A percentile compares a stretch with the other conserved stretches of the same genome.
Conservation (phyloP, 2,329 filamentous ascomycete species). For the Monilinia fructigena region DNA sequence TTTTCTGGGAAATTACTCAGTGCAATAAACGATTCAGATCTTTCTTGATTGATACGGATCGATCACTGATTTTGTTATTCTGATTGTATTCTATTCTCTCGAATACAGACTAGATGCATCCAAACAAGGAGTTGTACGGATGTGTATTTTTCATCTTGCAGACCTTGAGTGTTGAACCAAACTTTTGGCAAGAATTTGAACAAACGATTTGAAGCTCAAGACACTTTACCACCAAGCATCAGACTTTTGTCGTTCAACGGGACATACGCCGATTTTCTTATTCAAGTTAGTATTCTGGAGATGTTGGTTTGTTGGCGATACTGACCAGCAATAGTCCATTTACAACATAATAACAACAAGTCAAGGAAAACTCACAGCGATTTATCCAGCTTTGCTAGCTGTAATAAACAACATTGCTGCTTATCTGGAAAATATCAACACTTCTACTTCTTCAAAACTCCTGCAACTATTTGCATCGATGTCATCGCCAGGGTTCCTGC, state of each 20-base stretch:
- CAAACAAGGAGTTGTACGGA: slow-evolving; percentile 88
- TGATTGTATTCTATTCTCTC: slow-evolving; percentile 88
- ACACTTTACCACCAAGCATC: slow-evolving; percentile 79
- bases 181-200: slow-evolving; percentile 92
- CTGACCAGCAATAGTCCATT: slow-evolving; percentile 64
- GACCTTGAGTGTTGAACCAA: slow-evolving; percentile 88
- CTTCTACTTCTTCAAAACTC: slow-evolving; percentile 74
- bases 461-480: slow-evolving; percentile 88
- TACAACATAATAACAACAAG: slow-evolving; percentile 88
- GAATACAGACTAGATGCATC: slow-evolving; percentile 83
- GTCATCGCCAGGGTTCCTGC: slow-evolving; percentile 87
- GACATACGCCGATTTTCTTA: slow-evolving; percentile 88
- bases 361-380: slow-evolving; percentile 83
- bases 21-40: slow-evolving; percentile 97
- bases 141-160: slow-evolving; percentile 98
- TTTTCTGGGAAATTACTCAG: slow-evolving; percentile 96
- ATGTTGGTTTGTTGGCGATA: slow-evolving; percentile 6
- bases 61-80: slow-evolving; percentile 85
- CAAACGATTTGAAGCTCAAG: slow-evolving; percentile 82
- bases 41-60: slow-evolving; percentile 94
- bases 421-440: slow-evolving; percentile 74
- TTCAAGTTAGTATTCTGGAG: slow-evolving; percentile 64
- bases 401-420: slow-evolving; percentile 93
- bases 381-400: slow-evolving; percentile 87
- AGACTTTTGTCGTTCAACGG: slow-evolving; percentile 81